Evolutionary conservation across 345 rosid species (phyloP), one percentile per base, ranked within the genome.

Genomic region (Noccaea caerulescens): DNA sequence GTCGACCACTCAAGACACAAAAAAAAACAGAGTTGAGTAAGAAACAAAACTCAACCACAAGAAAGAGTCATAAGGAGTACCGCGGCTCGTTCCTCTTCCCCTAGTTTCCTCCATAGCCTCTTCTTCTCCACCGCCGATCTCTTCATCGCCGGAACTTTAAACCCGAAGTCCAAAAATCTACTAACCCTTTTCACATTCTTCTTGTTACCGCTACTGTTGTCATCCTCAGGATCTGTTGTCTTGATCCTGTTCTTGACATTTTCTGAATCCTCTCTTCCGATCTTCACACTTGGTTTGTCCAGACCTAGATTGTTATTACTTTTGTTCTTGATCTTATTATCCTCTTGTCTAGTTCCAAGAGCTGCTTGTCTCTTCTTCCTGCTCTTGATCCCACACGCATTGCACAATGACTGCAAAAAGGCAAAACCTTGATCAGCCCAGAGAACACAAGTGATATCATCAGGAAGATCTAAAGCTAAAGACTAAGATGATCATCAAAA

Each of bases 31-130:
- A 44, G 55, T 11, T 1, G 1, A 36, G 8, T 10, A 43, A 41
- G 7, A 61, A 37, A 27, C 10, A 80, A 82, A 61, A 82, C 93
- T 33, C 83, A 82, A 14, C 93, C 95, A 80, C 80, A 89, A 13
- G 99, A 91, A 1, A 94, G 79, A 39, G 99, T 83, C 97, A 94
- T 91, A 49, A 94, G 80, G 46, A 94, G 81, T 16, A 87, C 88
- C 1, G 99, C 99, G 1, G 98, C 99, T 80, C 83, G 88, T 68
- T 94, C 99, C n/a, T 77, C 80, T 76, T 87, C 99, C 1, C 97
- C 96, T 2, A 89, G 37, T 79, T 88, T 85, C 46, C 42, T 77
- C 79, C 79, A 81, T 68, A 87, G 7, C 45, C 86, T 73, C 75
- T 82, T 85, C 79, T 80, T 91, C 83, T 83, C 86, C 58, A 80